phyloP scores from a whole-genome alignment of 2,329 filamentous ascomycete genomes.

The Xylariaceae sp. region DNA sequence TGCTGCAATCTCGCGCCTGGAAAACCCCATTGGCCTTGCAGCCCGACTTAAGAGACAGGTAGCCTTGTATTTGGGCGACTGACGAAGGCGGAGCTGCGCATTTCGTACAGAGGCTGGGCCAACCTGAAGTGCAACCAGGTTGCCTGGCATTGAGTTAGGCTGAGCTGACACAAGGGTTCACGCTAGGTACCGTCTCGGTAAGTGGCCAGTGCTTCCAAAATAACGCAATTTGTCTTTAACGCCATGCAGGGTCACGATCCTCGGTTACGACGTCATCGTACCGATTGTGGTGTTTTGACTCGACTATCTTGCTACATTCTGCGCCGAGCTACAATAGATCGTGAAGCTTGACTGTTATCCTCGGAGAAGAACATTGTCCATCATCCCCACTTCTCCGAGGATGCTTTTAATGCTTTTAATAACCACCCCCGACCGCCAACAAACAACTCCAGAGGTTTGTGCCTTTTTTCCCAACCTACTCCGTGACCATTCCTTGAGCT shows the following conservation, averaged over 20 bases:
- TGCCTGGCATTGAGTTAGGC: slow-evolving; percentile 12
- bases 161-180: slow-evolving; percentile 8
- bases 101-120: slow-evolving; percentile 1
- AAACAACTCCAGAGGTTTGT: slow-evolving; percentile 5
- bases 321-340: slow-evolving; percentile 2
- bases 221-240: slow-evolving; percentile 7
- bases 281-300: neutral
- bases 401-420: slow-evolving; percentile 9
- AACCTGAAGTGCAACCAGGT: neutral
- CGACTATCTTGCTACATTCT: neutral
- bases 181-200: neutral
- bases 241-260: slow-evolving; percentile 3
- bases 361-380: neutral
- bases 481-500: no score
- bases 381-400: slow-evolving; percentile 14
- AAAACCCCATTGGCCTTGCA: no score
- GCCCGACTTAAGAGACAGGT: no score
- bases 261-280: neutral
- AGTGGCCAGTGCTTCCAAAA: neutral
- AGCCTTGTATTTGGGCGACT: no score
- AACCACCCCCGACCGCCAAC: neutral
- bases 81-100: neutral
- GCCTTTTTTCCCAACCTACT: neutral
- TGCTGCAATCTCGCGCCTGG: no score
- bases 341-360: neutral